phyloP scores from a whole-genome alignment of 208 protist species.

The Trypanosomatidae sp. region DNA sequence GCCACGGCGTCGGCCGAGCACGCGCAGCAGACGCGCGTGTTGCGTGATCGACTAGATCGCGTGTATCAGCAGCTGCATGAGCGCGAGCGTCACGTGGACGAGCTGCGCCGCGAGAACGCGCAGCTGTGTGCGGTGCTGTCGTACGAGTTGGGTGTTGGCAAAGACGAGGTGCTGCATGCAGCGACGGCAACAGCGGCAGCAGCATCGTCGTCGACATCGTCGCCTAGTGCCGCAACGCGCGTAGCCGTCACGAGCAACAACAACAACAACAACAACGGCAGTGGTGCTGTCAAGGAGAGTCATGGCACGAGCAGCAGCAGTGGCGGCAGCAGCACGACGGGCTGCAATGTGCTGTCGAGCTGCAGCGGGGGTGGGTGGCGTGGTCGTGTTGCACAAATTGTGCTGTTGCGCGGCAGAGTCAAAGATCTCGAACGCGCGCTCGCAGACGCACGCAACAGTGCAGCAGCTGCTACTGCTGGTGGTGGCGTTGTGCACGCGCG shows the following conservation, averaged over 20 bases:
- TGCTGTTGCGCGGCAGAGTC: constrained; percentile 44
- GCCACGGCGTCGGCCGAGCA: not conserved
- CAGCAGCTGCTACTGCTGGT: too few species aligned
- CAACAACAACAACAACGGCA: not conserved
- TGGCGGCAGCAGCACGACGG: not conserved
- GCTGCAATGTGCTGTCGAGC: not conserved
- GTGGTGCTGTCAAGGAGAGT: not conserved
- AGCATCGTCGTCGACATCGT: not conserved
- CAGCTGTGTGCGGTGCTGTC: constrained; percentile 25
- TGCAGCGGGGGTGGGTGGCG: constrained; percentile 18
- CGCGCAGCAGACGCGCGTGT: not conserved
- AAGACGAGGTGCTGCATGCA: constrained; percentile 20
- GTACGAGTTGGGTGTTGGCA: constrained; percentile 34
- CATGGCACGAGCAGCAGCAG: not conserved
- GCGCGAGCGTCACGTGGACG: constrained; percentile 24
- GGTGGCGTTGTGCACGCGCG: too few species aligned
- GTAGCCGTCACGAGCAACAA: too few species aligned
- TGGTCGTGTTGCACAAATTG: constrained; percentile 57
- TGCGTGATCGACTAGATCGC: constrained; percentile 12
- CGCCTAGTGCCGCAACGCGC: not conserved
- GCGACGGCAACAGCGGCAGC: not conserved
- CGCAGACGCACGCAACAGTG: not conserved
- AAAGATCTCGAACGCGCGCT: constrained; percentile 38
- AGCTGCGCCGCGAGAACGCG: constrained; percentile 35
- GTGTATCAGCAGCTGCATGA: constrained; percentile 41